These are phyloP conservation scores for Clitocybe nebularis DNA, from an alignment of 1,284 basidiomycete genomes.

Conservation along the genomic window DNA sequence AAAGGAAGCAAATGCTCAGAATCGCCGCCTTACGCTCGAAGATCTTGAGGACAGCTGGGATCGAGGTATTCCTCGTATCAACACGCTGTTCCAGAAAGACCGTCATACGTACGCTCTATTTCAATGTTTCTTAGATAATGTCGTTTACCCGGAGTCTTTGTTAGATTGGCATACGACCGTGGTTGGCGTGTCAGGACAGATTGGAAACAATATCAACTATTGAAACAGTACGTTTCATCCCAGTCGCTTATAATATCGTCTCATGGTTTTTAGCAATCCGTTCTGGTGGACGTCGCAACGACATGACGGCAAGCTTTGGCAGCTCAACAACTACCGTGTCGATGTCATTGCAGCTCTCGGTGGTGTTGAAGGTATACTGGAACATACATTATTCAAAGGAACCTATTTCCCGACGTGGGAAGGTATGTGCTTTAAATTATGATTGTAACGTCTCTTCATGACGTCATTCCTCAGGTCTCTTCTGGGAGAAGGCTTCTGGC, in stretches of 20 bases:
- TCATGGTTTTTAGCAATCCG: conserved; percentile 63
- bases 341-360: conserved; percentile 99
- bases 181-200: conserved; percentile 95
- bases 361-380: conserved; percentile 95
- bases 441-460: conserved; percentile 6
- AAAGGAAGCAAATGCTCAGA: conserved; percentile 97
- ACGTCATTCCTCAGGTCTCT: conserved; percentile 64
- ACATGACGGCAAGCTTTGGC: conserved; percentile 98
- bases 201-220: conserved; percentile 96
- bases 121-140: conserved; percentile 1
- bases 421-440: conserved; percentile 34
- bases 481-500: conserved; percentile 95
- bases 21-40: conserved; percentile 93
- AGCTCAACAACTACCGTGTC: conserved; percentile 97
- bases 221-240: conserved; percentile 69
- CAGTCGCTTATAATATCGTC: not conserved
- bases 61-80: conserved; percentile 96
- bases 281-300: conserved; percentile 99
- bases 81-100: conserved; percentile 97
- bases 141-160: conserved; percentile 18
- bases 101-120: conserved; percentile 75
- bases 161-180: conserved; percentile 92
- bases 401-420: conserved; percentile 94
- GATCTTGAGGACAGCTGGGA: conserved; percentile 98
- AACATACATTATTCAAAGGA: conserved; percentile 97